Conservation (phyloP, 768 basidiomycete genomes). For the Calocera cornea region DNA sequence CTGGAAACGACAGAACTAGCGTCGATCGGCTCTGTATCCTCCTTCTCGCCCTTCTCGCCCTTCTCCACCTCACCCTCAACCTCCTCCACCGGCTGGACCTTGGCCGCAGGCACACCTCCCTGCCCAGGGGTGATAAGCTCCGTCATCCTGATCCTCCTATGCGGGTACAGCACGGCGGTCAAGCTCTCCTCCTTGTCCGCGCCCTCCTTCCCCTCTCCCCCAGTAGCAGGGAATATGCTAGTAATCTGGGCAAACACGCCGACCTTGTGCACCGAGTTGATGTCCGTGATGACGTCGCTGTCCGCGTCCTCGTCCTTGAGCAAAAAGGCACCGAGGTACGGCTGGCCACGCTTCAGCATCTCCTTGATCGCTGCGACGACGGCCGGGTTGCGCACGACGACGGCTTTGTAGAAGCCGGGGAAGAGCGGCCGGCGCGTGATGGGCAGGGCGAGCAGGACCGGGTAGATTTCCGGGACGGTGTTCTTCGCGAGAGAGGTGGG, state of each 20-base stretch:
- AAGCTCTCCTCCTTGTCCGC: conserved; percentile 73
- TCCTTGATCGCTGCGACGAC: conserved; percentile 92
- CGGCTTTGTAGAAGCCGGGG: conserved; percentile 96
- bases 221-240: conserved; percentile 61
- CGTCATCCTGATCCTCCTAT: conserved; percentile 76
- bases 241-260: conserved; percentile 97
- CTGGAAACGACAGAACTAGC: background rate
- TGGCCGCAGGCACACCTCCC: conserved; percentile 24
- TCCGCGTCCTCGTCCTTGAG: conserved; percentile 89
- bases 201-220: conserved; percentile 13
- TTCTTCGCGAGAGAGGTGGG: conserved; percentile 53
- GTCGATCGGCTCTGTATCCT: conserved; percentile 16
- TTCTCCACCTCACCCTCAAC: conserved; percentile 28
- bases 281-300: conserved; percentile 79
- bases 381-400: conserved; percentile 77
- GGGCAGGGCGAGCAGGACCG: conserved; percentile 86
- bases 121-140: conserved; percentile 60
- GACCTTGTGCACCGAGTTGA: conserved; percentile 78
- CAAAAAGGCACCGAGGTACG: conserved; percentile 91
- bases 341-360: conserved; percentile 92
- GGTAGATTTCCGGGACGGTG: conserved; percentile 79
- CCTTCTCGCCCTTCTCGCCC: no score
- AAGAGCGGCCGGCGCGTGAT: conserved; percentile 92
- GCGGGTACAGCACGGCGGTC: conserved; percentile 91
- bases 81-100: conserved; percentile 18